Evolutionary conservation across 176 grass and related monocot genomes (phyloP), one percentile per base, ranked within the genome.

Genomic region (Aegilops tauschii): DNA sequence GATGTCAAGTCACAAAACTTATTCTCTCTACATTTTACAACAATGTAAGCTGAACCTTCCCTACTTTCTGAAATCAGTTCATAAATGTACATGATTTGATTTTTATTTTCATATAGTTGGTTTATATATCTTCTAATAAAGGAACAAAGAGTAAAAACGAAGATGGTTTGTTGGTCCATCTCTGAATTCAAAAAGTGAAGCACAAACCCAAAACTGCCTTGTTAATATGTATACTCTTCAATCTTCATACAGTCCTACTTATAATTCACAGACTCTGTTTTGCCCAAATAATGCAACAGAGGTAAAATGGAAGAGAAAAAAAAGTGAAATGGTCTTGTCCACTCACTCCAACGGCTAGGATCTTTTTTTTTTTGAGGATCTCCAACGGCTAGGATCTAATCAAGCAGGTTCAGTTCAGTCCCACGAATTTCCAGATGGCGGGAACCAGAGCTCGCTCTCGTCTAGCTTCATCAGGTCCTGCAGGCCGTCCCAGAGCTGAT

Each of bases 401-500:
- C 76, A 0, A 16, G 23, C 23, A 16, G 0, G 39, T 69, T 91
- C 76, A 87, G 40, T 87, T 81, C 77, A 88, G 52, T 88, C 76
- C 82, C 78, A 85, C 1, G 86, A 69, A 69, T 12, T 72, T 0
- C 72, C 73, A 29, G 63, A 27, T 9, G 21, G 86, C 31, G 82
- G 82, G 86, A 88, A 93, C 68, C 88, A 90, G 76, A 87, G 80
- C 28, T 83, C 90, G 27, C 28, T 27, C 44, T 87, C 95, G 65
- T 92, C 95, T 18, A 92, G 61, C 77, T 42, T 76, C 87, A 94
- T 84, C 67, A 97, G 86, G 64, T 97, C 95, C 12, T 94, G 95
- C 54, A 97, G 61, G 1, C 88, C 95, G 5, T 94, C 95, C 95
- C 95, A 97, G 34, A 97, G 76, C 77, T 69, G 77, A 16, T 80